Percentiles rank a stretch among this genome's conserved stretches.
Conservation (phyloP, 2,329 filamentous ascomycete species). For the Cadophora malorum region DNA sequence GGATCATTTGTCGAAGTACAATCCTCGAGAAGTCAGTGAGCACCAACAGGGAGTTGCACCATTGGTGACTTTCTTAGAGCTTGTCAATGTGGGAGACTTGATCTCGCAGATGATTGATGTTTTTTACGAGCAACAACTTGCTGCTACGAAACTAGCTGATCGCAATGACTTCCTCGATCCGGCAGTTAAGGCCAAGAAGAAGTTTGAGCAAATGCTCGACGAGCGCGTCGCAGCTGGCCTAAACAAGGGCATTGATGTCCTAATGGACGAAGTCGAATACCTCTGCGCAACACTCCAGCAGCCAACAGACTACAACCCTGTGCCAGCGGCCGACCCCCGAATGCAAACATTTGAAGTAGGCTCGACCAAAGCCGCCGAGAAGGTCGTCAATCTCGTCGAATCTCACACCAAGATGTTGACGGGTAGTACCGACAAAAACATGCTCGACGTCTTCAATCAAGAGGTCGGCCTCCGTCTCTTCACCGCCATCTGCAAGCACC, state of each 20-base stretch:
- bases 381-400: conserved; percentile 83
- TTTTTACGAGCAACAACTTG: conserved; percentile 95
- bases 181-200: conserved; percentile 93
- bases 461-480: conserved; percentile 95
- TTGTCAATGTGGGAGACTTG: conserved; percentile 96
- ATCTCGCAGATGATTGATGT: conserved; percentile 99
- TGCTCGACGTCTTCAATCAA: conserved; percentile 98
- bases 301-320: conserved; percentile 89
- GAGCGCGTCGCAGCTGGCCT: conserved; percentile 94
- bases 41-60: conserved; percentile 80
- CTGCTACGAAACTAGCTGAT: conserved; percentile 81
- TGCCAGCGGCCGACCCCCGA: conserved; percentile 49
- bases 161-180: conserved; percentile 94
- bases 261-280: conserved; percentile 98
- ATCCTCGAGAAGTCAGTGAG: conserved; percentile 80
- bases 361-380: conserved; percentile 78
- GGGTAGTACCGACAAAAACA: conserved; percentile 95
- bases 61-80: conserved; percentile 92
- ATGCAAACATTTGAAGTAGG: conserved; percentile 62
- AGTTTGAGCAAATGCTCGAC: conserved; percentile 98
- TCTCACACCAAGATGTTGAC: conserved; percentile 92
- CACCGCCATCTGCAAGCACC: conserved; percentile 90
- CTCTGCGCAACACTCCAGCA: conserved; percentile 87
- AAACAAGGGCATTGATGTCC: conserved; percentile 96
- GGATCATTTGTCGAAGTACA: conserved; percentile 87